These are phyloP conservation scores for Quercus cerris DNA, from an alignment of 306 rosid species.

Conservation along the genomic window DNA sequence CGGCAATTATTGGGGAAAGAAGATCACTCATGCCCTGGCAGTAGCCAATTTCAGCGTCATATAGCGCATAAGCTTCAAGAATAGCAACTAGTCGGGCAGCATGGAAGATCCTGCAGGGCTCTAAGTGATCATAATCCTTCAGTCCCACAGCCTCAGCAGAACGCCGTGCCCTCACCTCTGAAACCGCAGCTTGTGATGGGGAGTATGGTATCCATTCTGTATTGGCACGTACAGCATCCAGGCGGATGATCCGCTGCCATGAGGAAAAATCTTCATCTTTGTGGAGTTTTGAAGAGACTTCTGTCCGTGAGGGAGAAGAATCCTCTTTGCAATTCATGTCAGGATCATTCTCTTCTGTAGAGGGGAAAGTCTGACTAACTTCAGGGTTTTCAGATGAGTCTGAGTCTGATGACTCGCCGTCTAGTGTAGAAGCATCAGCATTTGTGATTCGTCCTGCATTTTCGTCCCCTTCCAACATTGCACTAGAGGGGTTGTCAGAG, in stretches of 20 bases:
- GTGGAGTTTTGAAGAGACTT: conserved; percentile 43
- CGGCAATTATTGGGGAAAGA: conserved; percentile 85
- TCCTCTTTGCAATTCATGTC: conserved; percentile 46
- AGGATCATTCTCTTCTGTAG: conserved; percentile 53
- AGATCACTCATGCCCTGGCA: conserved; percentile 99
- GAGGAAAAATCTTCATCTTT: conserved; percentile 77
- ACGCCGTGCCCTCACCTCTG: conserved; percentile 61
- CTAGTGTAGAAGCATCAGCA: conserved; percentile 58
- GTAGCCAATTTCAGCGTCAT: conserved; percentile 97
- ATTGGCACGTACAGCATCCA: conserved; percentile 93
- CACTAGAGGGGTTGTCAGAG: conserved; percentile 61
- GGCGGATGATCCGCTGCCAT: conserved; percentile 96
- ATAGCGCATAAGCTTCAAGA: conserved; percentile 95
- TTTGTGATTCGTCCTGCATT: conserved; percentile 43
- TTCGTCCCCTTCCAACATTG: conserved; percentile 68
- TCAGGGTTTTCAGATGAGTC: conserved; percentile 85
- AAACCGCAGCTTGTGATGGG: conserved; percentile 60
- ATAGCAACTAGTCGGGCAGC: conserved; percentile 93
- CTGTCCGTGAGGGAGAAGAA: conserved; percentile 51
- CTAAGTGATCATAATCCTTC: conserved; percentile 90
- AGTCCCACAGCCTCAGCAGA: conserved; percentile 89
- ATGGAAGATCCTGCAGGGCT: conserved; percentile 78
- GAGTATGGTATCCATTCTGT: conserved; percentile 79
- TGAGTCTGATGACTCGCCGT: conserved; percentile 80
- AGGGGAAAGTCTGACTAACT: conserved; percentile 62